phyloP scores from a whole-genome alignment of 768 basidiomycete species.

The Paxillus rubicundulus region DNA sequence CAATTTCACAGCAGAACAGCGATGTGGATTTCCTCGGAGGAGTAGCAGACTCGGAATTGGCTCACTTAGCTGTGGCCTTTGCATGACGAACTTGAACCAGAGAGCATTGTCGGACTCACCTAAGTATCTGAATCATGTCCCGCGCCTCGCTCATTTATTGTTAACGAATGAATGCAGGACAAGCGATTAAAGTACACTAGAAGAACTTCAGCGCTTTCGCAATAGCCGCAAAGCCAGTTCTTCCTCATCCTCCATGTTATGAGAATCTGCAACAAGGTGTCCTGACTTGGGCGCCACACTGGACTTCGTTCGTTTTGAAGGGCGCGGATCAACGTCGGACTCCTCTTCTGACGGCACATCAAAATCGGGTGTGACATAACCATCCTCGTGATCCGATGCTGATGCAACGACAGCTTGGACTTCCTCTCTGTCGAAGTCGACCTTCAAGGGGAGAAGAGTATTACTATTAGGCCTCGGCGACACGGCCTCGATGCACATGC shows the following conservation, averaged over 20 bases:
- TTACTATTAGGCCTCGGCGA: background rate
- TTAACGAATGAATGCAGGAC: too few species aligned
- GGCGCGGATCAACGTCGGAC: constrained; percentile 25
- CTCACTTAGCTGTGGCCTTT: too few species aligned
- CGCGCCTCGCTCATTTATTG: too few species aligned
- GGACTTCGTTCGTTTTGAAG: constrained; percentile 31
- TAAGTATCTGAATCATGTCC: too few species aligned
- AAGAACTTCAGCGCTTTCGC: constrained; percentile 28
- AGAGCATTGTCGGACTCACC: too few species aligned
- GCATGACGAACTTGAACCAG: too few species aligned
- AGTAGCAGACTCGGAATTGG: too few species aligned
- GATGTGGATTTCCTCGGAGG: too few species aligned
- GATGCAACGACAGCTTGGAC: constrained; percentile 30
- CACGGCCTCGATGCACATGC: background rate
- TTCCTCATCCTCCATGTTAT: constrained; percentile 53
- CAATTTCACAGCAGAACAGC: constrained; percentile 22
- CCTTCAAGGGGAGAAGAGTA: constrained; percentile 3
- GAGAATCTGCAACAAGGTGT: constrained; percentile 9
- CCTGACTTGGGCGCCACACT: constrained; percentile 30
- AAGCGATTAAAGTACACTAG: background rate
- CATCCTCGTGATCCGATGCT: constrained; percentile 55
- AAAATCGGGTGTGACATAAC: constrained; percentile 72
- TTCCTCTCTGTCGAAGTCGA: constrained; percentile 31
- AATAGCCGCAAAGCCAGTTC: constrained; percentile 64
- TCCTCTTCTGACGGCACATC: constrained; percentile 45